These are phyloP conservation scores for Hericium alpestre DNA, from an alignment of 768 basidiomycete genomes.

Conservation along the genomic window DNA sequence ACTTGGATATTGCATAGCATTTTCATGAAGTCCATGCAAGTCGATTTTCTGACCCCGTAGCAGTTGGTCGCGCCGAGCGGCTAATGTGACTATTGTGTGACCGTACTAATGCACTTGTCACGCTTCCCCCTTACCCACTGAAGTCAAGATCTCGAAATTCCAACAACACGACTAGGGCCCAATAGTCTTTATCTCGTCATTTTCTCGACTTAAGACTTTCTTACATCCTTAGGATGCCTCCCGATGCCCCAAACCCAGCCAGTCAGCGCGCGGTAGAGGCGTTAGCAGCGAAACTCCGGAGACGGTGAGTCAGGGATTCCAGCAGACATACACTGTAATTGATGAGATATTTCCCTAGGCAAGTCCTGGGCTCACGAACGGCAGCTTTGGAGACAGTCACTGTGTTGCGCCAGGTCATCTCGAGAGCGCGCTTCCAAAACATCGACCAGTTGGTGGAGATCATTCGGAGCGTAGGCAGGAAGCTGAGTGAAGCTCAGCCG, in stretches of 20 bases:
- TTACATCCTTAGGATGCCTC: constrained; percentile 26
- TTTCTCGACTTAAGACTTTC: too few species aligned
- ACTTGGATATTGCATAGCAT: too few species aligned
- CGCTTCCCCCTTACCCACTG: too few species aligned
- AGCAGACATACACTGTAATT: background rate
- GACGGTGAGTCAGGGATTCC: constrained; percentile 43
- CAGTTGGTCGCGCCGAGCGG: too few species aligned
- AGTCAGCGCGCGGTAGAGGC: constrained; percentile 56
- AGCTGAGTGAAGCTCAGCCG: constrained; percentile 83
- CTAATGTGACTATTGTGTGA: too few species aligned
- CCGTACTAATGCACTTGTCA: too few species aligned
- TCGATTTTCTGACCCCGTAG: too few species aligned
- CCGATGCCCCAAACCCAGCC: constrained; percentile 26
- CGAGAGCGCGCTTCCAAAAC: constrained; percentile 75
- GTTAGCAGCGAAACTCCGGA: constrained; percentile 56
- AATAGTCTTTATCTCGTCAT: too few species aligned
- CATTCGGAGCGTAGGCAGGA: constrained; percentile 69
- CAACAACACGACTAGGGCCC: too few species aligned
- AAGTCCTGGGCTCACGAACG: constrained; percentile 82
- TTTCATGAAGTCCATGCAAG: too few species aligned
- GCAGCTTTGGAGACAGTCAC: constrained; percentile 85
- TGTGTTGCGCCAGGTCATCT: constrained; percentile 81
- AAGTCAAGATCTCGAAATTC: too few species aligned
- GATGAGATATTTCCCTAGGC: constrained; percentile 34
- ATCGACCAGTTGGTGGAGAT: constrained; percentile 77